Base-by-base conservation (phyloP, 148 eudicot genomes). In the Linanthus parryae region DNA sequence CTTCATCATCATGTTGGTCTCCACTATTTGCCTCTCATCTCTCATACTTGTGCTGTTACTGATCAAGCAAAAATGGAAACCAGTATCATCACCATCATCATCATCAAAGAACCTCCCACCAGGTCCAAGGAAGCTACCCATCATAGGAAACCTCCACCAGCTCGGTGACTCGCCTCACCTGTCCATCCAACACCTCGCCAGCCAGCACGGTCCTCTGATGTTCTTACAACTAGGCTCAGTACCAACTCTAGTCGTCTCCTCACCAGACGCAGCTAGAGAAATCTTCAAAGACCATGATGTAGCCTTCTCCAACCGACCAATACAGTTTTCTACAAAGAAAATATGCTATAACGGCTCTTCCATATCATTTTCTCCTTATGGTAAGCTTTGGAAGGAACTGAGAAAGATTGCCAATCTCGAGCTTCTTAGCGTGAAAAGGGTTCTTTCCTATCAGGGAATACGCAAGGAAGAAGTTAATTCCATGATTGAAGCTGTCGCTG, bases 131-230 rank as follows among this genome's bases (percentile, higher is more conserved):
- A 76, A 67, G 56, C 65, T 80, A 15, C 79, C 82, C 27, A 8
- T 80, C 23, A 34, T 76, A 31, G 82, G 82, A 0, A 67, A 80
- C 71, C 65, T 80, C 7, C 79, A 76, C 48, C 82, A 76, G 56
- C n/a, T n/a, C n/a, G n/a, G n/a, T n/a, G n/a, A n/a, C n/a, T n/a
- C n/a, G n/a, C n/a, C n/a, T n/a, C n/a, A n/a, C n/a, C n/a, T n/a
- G n/a, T n/a, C n/a, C n/a, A n/a, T n/a, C n/a, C n/a, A n/a, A n/a
- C n/a, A n/a, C n/a, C n/a, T n/a, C n/a, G n/a, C n/a, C n/a, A n/a
- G n/a, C n/a, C n/a, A n/a, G n/a, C n/a, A n/a, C n/a, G n/a, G n/a
- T n/a, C n/a, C n/a, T n/a, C n/a, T n/a, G n/a, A n/a, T n/a, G n/a
- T 43, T 54, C 37, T 30, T 82, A 26, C 70, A 73, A 52, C 63